Conservation (phyloP, 371 early-diverging fungal species). For the Syncephalastrum monosporum region DNA sequence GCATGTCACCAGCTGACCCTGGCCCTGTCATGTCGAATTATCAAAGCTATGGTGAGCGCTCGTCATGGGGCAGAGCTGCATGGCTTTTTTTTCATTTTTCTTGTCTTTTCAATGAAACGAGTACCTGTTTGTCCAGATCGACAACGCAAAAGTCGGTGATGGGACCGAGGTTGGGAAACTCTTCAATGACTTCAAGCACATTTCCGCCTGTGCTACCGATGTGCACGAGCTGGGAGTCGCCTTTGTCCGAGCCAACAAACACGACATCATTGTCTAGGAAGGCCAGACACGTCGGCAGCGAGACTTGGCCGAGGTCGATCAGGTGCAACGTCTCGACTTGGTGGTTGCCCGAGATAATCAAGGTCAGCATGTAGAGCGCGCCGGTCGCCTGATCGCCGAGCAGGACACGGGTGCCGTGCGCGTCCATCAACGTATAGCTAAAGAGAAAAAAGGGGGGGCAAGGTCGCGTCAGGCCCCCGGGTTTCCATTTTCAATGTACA, state of each 20-base stretch:
- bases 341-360: conserved; percentile 15
- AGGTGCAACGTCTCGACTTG: conserved; percentile 25
- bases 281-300: conserved; percentile 69
- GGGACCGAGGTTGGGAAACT: conserved; percentile 80
- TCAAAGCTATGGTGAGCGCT: too few relatives aligned
- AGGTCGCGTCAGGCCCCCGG: too few relatives aligned
- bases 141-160: conserved; percentile 84
- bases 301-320: conserved; percentile 32
- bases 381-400: conserved; percentile 75
- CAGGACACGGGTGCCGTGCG: conserved; percentile 63
- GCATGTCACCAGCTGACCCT: conserved; percentile 83
- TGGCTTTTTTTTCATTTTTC: too few relatives aligned
- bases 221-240: conserved; percentile 81
- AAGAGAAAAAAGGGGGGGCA: too few relatives aligned
- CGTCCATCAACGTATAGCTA: conserved; percentile 51
- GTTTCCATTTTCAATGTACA: conserved; percentile 23
- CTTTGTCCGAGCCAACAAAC: conserved; percentile 83
- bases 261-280: conserved; percentile 77
- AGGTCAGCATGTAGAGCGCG: conserved; percentile 50
- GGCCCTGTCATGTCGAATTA: conserved; percentile 31
- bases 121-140: conserved; percentile 74
- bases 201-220: conserved; percentile 26
- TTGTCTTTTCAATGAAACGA: not conserved
- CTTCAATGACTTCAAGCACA: conserved; percentile 51
- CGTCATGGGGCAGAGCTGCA: too few relatives aligned